Base-by-base conservation (phyloP, 2,329 filamentous ascomycete species). In the Fusarium sp. region DNA sequence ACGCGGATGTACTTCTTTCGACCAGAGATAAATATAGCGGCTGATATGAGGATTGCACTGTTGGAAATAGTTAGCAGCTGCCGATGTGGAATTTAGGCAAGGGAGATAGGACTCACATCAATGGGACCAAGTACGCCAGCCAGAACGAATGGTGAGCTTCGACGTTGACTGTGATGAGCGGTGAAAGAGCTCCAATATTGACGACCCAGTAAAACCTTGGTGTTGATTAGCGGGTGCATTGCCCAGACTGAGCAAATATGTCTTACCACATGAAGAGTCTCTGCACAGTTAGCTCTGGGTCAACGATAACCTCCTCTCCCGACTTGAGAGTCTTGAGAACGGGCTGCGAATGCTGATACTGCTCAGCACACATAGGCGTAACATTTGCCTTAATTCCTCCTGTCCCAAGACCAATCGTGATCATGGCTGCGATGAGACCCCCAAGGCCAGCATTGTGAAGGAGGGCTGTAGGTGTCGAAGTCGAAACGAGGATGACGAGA, bases 161-260 rank as follows among this genome's bases (percentile, higher is more conserved):
- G 0, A 65, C 28, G 0, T 65, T 65, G 22, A 65, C 62, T 5
- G 56, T 65, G 11, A 65, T 65, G 6, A 65, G 62, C 0, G 62
- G 62, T 6, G 62, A 65, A 7, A 65, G 22, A 6, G 62, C 62
- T 32, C 62, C 62, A 8, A 65, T 51, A 14, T 65, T 65, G 18
- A 65, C 62, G 2, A 65, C 56, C 62, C 62, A 65, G 4, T 64
- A 65, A 10, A 65, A 65, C 62, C 62, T 63, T 15, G 4, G 18
- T 0, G 0, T 62, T 18, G 1, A 26, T n/a, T 13, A 41, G 22
- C 5, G 4, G 8, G 0, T 7, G 4, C 6, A 11, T 9, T 5
- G 14, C 1, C 1, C 1, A 8, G 1, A 6, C 3, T 15, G 3
- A 10, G 10, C 0, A 3, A 4, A 1, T 5, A 1, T 1, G 5